Evolutionary conservation across 148 eudicot genomes (phyloP).

Genomic region (Rhododendron henanense): DNA sequence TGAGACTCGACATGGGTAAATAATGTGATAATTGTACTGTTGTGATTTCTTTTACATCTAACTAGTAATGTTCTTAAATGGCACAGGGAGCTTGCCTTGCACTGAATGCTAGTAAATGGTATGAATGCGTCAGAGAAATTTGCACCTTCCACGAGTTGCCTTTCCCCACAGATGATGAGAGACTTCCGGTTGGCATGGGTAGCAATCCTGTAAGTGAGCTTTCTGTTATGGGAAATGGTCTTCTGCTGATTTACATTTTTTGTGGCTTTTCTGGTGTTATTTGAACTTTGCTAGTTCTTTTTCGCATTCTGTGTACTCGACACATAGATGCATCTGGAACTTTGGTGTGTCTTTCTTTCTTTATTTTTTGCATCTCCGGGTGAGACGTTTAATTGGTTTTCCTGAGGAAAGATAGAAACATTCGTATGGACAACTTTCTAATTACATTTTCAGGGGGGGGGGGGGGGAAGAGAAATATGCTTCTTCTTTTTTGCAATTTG

Average conservation of each 20-base stretch:
- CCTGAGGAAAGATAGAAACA: background rate
- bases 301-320: constrained; percentile 4
- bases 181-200: constrained; percentile 92
- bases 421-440: background rate
- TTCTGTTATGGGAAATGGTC: constrained; percentile 3
- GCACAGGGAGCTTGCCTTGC: constrained; percentile 89
- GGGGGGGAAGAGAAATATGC: too few species aligned
- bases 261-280: background rate
- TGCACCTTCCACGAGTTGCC: constrained; percentile 61
- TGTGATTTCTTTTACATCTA: constrained; percentile 3
- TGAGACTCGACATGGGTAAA: background rate
- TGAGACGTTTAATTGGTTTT: background rate
- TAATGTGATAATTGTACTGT: background rate
- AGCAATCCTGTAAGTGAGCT: constrained; percentile 89
- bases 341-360: background rate
- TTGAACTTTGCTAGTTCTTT: constrained; percentile 1
- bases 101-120: constrained; percentile 73
- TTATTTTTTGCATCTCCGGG: background rate
- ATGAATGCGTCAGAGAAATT: constrained; percentile 52
- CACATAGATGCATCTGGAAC: background rate
- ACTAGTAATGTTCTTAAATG: constrained; percentile 12
- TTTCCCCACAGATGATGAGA: constrained; percentile 68
- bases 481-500: background rate
- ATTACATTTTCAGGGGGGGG: background rate
- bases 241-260: background rate